These are phyloP conservation scores for Brettanomyces sp. DNA, from an alignment of 805 yeast genomes.

Conservation along the genomic window DNA sequence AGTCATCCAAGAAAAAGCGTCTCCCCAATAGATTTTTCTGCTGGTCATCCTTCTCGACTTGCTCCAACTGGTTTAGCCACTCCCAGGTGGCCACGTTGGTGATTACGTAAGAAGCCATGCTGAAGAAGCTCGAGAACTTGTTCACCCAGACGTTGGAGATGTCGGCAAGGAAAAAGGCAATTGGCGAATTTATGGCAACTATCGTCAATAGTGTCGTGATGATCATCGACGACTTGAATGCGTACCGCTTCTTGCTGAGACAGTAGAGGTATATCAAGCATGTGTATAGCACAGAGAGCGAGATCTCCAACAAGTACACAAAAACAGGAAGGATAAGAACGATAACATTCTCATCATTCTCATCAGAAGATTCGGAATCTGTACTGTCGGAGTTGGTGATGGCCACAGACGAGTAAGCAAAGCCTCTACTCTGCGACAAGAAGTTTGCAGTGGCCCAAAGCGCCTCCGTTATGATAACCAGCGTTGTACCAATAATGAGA, in stretches of 20 bases:
- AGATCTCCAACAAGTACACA: conserved; percentile 63
- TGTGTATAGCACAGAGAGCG: conserved; percentile 60
- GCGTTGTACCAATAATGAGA: conserved; percentile 45
- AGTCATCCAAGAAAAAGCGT: conserved; percentile 1
- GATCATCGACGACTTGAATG: conserved; percentile 41
- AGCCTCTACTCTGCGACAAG: conserved; percentile 2
- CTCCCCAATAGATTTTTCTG: conserved; percentile 69
- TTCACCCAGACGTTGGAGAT: conserved; percentile 68
- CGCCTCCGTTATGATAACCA: conserved; percentile 48
- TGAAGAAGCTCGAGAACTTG: conserved; percentile 64
- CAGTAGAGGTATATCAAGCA: conserved; percentile 50
- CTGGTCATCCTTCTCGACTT: conserved; percentile 49
- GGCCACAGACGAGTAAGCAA: too few relatives aligned
- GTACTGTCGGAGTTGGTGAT: neutral
- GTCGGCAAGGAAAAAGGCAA: conserved; percentile 69
- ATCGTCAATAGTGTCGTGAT: conserved; percentile 48
- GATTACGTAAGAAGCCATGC: conserved; percentile 60
- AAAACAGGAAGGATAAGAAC: conserved; percentile 31
- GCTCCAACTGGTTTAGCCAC: conserved; percentile 63
- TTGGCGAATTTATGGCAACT: conserved; percentile 48
- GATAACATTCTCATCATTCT: neutral
- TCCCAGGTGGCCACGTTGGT: conserved; percentile 78
- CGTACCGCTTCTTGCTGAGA: conserved; percentile 40
- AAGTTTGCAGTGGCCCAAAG: conserved; percentile 66
- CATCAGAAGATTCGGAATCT: neutral